These are phyloP conservation scores for Fusarium fujikuroi DNA, from an alignment of 2,329 filamentous ascomycete species.

Conservation along the genomic window DNA sequence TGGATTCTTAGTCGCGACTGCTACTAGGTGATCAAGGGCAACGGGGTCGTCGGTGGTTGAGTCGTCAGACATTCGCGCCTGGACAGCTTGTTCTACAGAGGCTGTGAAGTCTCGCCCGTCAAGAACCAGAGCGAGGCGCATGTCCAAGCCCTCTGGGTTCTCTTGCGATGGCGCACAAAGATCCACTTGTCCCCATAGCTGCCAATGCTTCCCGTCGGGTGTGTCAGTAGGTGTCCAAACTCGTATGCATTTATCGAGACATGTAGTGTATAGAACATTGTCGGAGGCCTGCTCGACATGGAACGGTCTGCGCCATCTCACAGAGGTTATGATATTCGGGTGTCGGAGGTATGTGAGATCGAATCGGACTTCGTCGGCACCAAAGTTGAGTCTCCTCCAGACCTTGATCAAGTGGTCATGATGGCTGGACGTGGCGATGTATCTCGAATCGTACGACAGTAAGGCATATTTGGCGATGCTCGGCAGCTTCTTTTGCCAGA, in stretches of 20 bases:
- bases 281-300: slow-evolving; percentile 82
- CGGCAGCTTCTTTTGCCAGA: slow-evolving; percentile 81
- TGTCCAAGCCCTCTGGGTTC: slow-evolving; percentile 31
- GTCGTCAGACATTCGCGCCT: slow-evolving; percentile 64
- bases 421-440: slow-evolving; percentile 83
- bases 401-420: slow-evolving; percentile 90
- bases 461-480: slow-evolving; percentile 77
- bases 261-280: slow-evolving; percentile 91
- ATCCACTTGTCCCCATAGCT: slow-evolving; percentile 84
- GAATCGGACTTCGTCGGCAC: slow-evolving; percentile 83
- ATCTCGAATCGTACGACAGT: slow-evolving; percentile 86
- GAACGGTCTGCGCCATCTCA: slow-evolving; percentile 86
- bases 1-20: slow-evolving; percentile 84
- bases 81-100: slow-evolving; percentile 80
- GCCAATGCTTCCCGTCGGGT: slow-evolving; percentile 75
- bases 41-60: slow-evolving; percentile 70
- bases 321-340: slow-evolving; percentile 78
- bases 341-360: slow-evolving; percentile 93
- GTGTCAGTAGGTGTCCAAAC: slow-evolving; percentile 85
- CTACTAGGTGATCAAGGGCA: slow-evolving; percentile 84
- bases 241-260: slow-evolving; percentile 80
- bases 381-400: slow-evolving; percentile 89
- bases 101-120: slow-evolving; percentile 82
- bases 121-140: slow-evolving; percentile 74
- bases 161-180: slow-evolving; percentile 74